phyloP scores from a whole-genome alignment of 1,139 yeast genomes.

The Scheffersomyces lignicola region DNA sequence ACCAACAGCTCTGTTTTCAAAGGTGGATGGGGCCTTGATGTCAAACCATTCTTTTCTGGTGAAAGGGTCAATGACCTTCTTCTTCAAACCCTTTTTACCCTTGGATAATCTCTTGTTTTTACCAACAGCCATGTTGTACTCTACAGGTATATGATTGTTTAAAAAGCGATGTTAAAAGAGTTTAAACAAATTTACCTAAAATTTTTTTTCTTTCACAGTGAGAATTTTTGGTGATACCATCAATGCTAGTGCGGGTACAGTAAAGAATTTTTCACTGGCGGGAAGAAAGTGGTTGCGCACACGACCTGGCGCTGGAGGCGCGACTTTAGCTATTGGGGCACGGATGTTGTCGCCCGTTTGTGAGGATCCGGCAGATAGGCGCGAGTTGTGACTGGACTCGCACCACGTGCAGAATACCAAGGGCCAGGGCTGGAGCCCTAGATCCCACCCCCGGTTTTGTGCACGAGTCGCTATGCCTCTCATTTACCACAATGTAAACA shows the following conservation, averaged over 20 bases:
- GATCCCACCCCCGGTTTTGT: background rate
- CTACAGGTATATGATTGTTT: background rate
- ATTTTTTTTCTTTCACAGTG: constrained; percentile 1
- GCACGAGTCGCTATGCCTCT: no score
- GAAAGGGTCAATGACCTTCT: constrained; percentile 55
- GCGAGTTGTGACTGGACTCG: no score
- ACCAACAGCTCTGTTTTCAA: constrained; percentile 53
- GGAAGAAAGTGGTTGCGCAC: no score
- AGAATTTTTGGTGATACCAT: background rate
- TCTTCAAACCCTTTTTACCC: constrained; percentile 54
- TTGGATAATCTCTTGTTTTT: constrained; percentile 55
- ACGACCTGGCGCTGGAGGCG: no score
- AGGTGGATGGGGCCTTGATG: constrained; percentile 53
- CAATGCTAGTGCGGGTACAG: no score
- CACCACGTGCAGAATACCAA: no score
- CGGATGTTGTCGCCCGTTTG: no score
- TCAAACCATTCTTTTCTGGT: constrained; percentile 55
- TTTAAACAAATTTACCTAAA: constrained; percentile 3
- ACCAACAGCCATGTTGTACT: constrained; percentile 48
- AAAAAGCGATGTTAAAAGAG: background rate
- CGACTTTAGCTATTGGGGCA: no score
- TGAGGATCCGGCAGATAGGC: no score
- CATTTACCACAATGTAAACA: constrained; percentile 4
- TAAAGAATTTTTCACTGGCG: no score
- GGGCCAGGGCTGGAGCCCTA: background rate